Conservation (phyloP, 2,329 filamentous ascomycete genomes). For the Pestalotiopsis sp. region DNA sequence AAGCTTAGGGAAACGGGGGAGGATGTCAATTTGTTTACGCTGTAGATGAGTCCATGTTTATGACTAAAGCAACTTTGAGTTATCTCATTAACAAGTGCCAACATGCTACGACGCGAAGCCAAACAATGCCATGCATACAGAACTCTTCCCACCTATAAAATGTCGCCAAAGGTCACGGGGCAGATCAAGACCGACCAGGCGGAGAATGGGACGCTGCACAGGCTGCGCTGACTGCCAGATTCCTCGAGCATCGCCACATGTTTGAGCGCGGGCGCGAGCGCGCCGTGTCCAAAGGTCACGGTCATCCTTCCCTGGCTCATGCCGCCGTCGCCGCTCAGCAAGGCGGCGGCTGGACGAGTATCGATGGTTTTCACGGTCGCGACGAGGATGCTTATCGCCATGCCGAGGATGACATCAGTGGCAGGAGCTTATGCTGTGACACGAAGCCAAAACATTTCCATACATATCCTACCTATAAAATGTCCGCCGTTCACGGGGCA, state of each 20-base stretch:
- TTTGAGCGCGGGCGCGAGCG: conserved; percentile 23
- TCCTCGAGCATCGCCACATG: conserved; percentile 27
- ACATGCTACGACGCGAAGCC: too few relatives aligned
- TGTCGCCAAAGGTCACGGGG: conserved; percentile 25
- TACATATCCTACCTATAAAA: neutral
- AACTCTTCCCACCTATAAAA: neutral
- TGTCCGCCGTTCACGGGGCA: conserved; percentile 25
- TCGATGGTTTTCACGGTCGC: conserved; percentile 29
- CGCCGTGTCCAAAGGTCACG: conserved; percentile 14
- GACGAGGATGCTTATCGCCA: conserved; percentile 34
- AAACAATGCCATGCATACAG: too few relatives aligned
- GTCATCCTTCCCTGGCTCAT: conserved; percentile 17
- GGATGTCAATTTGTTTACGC: neutral
- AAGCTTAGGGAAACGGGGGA: neutral
- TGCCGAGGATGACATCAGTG: conserved; percentile 28
- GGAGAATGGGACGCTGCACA: conserved; percentile 24
- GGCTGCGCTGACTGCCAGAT: conserved; percentile 17
- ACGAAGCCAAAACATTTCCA: too few relatives aligned
- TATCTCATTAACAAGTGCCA: too few relatives aligned
- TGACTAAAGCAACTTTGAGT: too few relatives aligned
- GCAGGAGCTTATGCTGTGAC: conserved; percentile 19
- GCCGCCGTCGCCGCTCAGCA: conserved; percentile 17
- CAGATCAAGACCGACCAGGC: conserved; percentile 26
- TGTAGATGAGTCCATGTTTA: neutral
- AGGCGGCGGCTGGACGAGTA: conserved; percentile 12